These are phyloP conservation scores for Fusarium transvaalense DNA, from an alignment of 2,329 filamentous ascomycete species.

Conservation along the genomic window DNA sequence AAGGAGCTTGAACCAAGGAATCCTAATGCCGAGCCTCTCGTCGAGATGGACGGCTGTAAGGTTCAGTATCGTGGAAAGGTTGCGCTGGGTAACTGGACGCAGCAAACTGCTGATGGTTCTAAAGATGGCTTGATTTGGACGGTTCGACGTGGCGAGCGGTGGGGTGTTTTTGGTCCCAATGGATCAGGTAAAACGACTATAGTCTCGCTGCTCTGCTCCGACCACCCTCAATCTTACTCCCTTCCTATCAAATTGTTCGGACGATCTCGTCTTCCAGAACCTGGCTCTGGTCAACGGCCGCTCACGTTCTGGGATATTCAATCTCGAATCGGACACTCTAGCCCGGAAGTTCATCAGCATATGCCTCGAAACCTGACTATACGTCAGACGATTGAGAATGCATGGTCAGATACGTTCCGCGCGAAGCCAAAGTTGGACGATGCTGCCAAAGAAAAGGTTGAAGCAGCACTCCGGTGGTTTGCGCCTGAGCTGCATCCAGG, in stretches of 20 bases:
- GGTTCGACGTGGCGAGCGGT: constrained; percentile 84
- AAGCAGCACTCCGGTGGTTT: constrained; percentile 81
- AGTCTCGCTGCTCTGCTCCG: constrained; percentile 90
- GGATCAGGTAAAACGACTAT: constrained; percentile 97
- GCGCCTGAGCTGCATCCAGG: constrained; percentile 78
- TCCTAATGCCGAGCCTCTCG: constrained; percentile 72
- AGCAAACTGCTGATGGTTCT: constrained; percentile 64
- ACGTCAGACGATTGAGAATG: constrained; percentile 81
- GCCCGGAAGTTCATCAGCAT: constrained; percentile 92
- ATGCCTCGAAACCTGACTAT: constrained; percentile 84
- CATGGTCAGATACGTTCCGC: constrained; percentile 90
- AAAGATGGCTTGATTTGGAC: constrained; percentile 81
- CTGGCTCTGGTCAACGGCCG: constrained; percentile 73
- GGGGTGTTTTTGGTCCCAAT: constrained; percentile 94
- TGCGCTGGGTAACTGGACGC: constrained; percentile 84
- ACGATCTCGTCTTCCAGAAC: constrained; percentile 80
- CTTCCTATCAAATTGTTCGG: constrained; percentile 90
- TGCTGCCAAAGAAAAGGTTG: constrained; percentile 70
- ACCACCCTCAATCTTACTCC: constrained; percentile 94
- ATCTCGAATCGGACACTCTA: constrained; percentile 88
- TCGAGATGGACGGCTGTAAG: constrained; percentile 88
- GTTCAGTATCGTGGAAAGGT: constrained; percentile 84
- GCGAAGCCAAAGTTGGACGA: constrained; percentile 74
- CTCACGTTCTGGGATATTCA: constrained; percentile 96
- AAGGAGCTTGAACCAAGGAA: constrained; percentile 43